phyloP scores from a whole-genome alignment of 768 basidiomycete species.

The Austroboletus festivus region DNA sequence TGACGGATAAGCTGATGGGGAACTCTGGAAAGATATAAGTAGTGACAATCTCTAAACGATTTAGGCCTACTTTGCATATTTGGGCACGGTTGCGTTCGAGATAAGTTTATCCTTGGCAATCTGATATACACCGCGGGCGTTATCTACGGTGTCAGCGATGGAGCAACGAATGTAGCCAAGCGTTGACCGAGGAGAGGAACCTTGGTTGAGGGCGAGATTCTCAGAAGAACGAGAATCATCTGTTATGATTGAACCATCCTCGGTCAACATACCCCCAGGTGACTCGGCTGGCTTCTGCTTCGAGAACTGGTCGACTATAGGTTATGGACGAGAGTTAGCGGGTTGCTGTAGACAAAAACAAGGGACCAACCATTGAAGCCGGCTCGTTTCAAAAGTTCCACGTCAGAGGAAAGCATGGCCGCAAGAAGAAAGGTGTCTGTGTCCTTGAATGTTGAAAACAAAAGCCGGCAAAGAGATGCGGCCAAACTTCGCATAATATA shows the following conservation, averaged over 20 bases:
- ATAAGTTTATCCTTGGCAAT: neutral
- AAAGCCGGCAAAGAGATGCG: slow-evolving; percentile 67
- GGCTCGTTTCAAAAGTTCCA: slow-evolving; percentile 72
- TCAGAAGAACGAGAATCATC: neutral
- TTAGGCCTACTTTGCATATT: neutral
- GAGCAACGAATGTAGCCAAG: neutral
- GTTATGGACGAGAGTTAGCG: slow-evolving; percentile 9
- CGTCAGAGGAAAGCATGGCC: slow-evolving; percentile 86
- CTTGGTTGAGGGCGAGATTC: neutral
- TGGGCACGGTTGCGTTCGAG: neutral
- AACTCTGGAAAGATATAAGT: neutral
- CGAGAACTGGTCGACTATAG: slow-evolving; percentile 78
- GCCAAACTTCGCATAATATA: slow-evolving; percentile 57
- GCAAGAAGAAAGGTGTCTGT: slow-evolving; percentile 86
- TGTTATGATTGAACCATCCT: neutral
- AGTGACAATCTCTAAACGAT: neutral
- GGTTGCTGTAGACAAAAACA: neutral
- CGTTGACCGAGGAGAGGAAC: neutral
- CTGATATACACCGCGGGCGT: neutral
- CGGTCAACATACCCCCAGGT: neutral
- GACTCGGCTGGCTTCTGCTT: slow-evolving; percentile 60
- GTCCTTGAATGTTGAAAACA: slow-evolving; percentile 71
- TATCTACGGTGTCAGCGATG: too few relatives aligned
- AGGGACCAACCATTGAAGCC: slow-evolving; percentile 68
- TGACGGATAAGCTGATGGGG: slow-evolving; percentile 31